Evolutionary conservation across 208 protist species (phyloP).

Genomic region (Crithidia acanthocephali): DNA sequence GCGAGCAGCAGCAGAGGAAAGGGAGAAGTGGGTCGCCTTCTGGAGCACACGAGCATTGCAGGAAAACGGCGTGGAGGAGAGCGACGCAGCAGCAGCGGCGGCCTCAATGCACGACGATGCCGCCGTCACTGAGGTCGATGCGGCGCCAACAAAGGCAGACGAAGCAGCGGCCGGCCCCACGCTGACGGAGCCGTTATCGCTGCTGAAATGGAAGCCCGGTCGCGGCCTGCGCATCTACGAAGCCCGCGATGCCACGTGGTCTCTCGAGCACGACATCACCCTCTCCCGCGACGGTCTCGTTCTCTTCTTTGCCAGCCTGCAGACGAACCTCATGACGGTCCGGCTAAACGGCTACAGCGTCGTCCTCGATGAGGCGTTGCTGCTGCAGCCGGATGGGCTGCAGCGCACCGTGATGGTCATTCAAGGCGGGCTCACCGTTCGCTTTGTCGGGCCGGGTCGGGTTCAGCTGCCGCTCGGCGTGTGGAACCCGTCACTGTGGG

Average conservation of each 20-base stretch:
- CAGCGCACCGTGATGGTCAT: constrained; percentile 64
- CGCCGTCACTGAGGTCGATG: neutral
- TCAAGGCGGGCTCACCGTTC: constrained; percentile 70
- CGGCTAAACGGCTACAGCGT: constrained; percentile 63
- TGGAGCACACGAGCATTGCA: neutral
- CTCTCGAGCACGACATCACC: constrained; percentile 38
- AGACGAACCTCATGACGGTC: constrained; percentile 80
- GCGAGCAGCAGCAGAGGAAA: constrained; percentile 21
- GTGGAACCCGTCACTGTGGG: constrained; percentile 32
- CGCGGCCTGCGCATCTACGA: constrained; percentile 32
- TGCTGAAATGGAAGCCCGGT: constrained; percentile 23
- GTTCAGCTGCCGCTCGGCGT: constrained; percentile 55
- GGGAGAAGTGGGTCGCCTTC: constrained; percentile 20
- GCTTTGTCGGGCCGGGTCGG: constrained; percentile 52
- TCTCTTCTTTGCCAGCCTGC: constrained; percentile 63
- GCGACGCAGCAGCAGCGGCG: neutral
- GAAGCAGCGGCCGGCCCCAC: neutral
- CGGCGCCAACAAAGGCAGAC: neutral
- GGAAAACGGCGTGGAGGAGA: neutral
- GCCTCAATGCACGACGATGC: neutral
- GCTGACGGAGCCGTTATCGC: constrained; percentile 6
- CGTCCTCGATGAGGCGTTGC: constrained; percentile 43
- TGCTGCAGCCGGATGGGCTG: constrained; percentile 27
- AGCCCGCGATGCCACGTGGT: constrained; percentile 23
- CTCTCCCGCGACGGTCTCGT: constrained; percentile 49